Percentiles rank a stretch among this genome's conserved stretches.
These are phyloP conservation scores for Solanum infundibuliforme DNA, from an alignment of 257 asterid species.

Conservation along the genomic window DNA sequence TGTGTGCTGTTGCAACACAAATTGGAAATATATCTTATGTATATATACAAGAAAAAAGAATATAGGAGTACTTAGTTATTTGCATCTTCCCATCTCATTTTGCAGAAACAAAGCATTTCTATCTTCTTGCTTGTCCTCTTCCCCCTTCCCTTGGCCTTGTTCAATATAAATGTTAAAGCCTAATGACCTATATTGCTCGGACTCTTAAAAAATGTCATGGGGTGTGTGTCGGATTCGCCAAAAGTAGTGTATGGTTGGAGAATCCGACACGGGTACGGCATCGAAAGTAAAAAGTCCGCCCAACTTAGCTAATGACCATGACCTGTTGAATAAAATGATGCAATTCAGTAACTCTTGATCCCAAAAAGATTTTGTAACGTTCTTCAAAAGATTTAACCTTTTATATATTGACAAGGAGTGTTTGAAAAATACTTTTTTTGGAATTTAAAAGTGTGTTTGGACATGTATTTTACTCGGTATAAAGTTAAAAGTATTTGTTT, in stretches of 20 bases:
- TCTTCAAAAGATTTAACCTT: background rate
- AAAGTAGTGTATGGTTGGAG: no score
- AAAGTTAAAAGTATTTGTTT: background rate
- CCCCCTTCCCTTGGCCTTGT: background rate
- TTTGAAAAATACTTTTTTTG: background rate
- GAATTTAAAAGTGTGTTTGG: background rate
- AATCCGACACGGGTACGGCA: no score
- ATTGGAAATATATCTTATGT: background rate
- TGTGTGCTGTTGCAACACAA: background rate
- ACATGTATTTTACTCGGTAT: background rate
- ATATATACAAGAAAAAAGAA: background rate
- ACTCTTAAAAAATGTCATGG: no score
- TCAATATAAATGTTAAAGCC: background rate
- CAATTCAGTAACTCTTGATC: background rate
- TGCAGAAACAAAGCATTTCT: background rate
- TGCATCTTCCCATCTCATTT: background rate
- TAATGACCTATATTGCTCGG: background rate
- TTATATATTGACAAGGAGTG: background rate
- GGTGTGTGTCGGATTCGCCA: no score
- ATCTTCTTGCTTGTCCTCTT: background rate
- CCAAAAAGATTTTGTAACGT: background rate
- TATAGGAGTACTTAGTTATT: background rate
- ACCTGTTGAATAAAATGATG: background rate
- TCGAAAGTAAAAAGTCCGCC: background rate
- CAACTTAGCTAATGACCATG: no score